Evolutionary conservation across 2,329 filamentous ascomycete species (phyloP).

Genomic region (Beauveria brongniartii): DNA sequence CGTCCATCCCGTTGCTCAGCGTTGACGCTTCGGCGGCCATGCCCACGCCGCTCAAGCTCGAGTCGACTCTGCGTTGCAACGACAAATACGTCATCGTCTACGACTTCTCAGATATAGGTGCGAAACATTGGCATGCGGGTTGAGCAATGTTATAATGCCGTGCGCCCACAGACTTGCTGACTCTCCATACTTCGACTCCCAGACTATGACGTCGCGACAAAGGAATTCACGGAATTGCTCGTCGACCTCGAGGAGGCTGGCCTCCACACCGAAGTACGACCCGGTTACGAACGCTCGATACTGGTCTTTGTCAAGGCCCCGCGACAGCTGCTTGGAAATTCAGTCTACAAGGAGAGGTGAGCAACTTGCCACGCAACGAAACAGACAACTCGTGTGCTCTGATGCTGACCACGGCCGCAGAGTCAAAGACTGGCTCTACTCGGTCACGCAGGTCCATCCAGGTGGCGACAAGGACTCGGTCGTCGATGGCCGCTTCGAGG

Average conservation of each 20-base stretch:
- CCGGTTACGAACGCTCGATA: constrained; percentile 58
- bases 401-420: constrained; percentile 28
- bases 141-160: background rate
- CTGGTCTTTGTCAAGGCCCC: constrained; percentile 60
- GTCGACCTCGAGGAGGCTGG: constrained; percentile 53
- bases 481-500: constrained; percentile 44
- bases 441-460: constrained; percentile 57
- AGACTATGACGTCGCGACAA: constrained; percentile 27
- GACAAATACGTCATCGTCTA: constrained; percentile 35
- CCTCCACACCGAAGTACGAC: constrained; percentile 62
- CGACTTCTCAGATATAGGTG: constrained; percentile 29
- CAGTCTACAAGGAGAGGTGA: constrained; percentile 60
- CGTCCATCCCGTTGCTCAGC: constrained; percentile 3
- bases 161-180: background rate
- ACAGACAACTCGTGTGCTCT: background rate
- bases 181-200: background rate
- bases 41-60: background rate
- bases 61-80: constrained; percentile 17
- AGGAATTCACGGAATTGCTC: constrained; percentile 39
- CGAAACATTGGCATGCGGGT: constrained; percentile 4
- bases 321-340: constrained; percentile 52
- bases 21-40: background rate
- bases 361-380: background rate
- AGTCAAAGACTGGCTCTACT: constrained; percentile 68
- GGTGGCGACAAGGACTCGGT: constrained; percentile 43